phyloP scores from a whole-genome alignment of 108 stramenopile genomes.

The Pseudonitzschia multiseries region DNA sequence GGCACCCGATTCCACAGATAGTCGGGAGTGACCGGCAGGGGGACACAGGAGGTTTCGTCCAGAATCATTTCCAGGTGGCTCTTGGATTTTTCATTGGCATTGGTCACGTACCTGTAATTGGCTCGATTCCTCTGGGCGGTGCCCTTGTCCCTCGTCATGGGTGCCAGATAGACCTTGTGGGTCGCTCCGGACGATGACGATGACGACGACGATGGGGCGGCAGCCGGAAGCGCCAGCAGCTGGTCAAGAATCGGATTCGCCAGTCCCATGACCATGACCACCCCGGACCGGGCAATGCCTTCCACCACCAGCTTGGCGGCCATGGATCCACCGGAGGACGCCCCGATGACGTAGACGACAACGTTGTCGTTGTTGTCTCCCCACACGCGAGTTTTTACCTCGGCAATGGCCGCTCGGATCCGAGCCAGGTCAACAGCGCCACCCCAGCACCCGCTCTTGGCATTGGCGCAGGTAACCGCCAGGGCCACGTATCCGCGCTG shows the following conservation, averaged over 20 bases:
- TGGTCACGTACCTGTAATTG: conserved; percentile 27
- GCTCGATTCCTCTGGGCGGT: conserved; percentile 18
- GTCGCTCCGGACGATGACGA: not conserved
- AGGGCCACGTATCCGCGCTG: conserved; percentile 39
- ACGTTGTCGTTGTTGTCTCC: not conserved
- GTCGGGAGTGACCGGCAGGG: conserved; percentile 43
- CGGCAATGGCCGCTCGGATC: conserved; percentile 25
- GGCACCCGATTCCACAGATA: conserved; percentile 47
- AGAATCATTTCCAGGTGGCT: conserved; percentile 15
- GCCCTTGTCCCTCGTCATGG: conserved; percentile 46
- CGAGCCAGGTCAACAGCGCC: conserved; percentile 22
- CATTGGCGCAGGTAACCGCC: conserved; percentile 35
- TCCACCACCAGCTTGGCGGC: conserved; percentile 36
- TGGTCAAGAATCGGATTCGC: conserved; percentile 11
- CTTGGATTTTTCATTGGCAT: not conserved
- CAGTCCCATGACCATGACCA: conserved; percentile 52
- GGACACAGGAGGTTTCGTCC: conserved; percentile 34
- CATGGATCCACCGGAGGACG: conserved; percentile 49
- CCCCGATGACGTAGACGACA: conserved; percentile 41
- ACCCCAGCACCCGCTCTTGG: conserved; percentile 44
- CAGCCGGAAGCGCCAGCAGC: conserved; percentile 1
- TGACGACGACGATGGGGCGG: not conserved
- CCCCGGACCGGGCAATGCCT: conserved; percentile 28
- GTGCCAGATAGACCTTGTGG: conserved; percentile 43
- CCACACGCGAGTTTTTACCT: not conserved